A percentile compares a stretch with the other conserved stretches of the same genome.
Evolutionary conservation across 306 rosid genomes (phyloP).

Genomic region (Rosa persica): DNA sequence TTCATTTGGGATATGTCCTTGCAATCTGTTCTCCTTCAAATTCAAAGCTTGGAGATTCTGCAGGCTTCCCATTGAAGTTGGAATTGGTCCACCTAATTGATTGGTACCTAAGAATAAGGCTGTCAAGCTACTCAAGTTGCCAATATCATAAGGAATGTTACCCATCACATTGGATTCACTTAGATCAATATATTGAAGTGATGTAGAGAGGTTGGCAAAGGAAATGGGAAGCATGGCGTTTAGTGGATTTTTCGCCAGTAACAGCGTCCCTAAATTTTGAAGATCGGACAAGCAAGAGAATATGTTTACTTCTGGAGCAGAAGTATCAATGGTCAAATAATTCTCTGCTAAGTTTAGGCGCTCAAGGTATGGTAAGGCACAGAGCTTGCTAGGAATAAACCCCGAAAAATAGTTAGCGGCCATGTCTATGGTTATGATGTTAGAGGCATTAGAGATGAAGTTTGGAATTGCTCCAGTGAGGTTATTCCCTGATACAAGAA

Average conservation of each 20-base stretch:
- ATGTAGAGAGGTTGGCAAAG: slow-evolving; percentile 6
- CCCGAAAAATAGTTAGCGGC: slow-evolving; percentile 9
- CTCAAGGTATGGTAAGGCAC: slow-evolving; percentile 1
- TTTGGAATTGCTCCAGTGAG: slow-evolving; percentile 20
- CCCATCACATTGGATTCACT: not conserved
- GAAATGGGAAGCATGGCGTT: not conserved
- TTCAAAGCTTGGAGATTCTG: not conserved
- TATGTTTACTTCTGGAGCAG: not conserved
- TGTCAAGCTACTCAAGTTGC: slow-evolving; percentile 1
- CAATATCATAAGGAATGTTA: slow-evolving; percentile 4
- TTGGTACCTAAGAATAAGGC: not conserved
- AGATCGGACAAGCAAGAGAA: slow-evolving; percentile 2
- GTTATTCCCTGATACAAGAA: not conserved
- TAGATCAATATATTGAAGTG: not conserved
- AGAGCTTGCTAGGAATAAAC: not conserved
- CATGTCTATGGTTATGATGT: not conserved
- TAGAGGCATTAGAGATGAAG: slow-evolving; percentile 23
- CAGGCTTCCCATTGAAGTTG: slow-evolving; percentile 9
- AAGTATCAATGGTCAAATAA: slow-evolving; percentile 5
- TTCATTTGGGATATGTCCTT: slow-evolving; percentile 6
- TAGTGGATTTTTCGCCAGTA: not conserved
- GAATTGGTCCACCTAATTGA: slow-evolving; percentile 6
- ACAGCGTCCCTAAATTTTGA: not conserved
- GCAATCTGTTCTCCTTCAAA: not conserved
- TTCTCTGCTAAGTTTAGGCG: not conserved